A percentile compares a stretch with the other conserved stretches of the same genome.
phyloP scores from a whole-genome alignment of 2,329 filamentous ascomycete genomes.

The Parastagonospora nodorum region DNA sequence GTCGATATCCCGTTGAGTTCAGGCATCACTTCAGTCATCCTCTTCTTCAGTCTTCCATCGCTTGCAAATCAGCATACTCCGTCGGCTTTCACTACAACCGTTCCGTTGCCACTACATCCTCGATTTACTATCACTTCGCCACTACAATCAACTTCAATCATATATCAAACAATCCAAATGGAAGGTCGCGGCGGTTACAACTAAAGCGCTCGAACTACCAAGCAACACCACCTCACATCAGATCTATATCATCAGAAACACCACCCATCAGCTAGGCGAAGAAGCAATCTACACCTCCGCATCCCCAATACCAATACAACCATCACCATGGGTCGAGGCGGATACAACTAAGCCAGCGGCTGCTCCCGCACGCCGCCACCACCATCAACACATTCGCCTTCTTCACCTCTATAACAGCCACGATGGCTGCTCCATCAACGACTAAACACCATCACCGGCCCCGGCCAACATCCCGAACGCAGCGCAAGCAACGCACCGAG shows the following conservation, averaged over 20 bases:
- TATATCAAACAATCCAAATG: neutral
- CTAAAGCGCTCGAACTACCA: slow-evolving; percentile 25
- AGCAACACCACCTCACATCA: neutral
- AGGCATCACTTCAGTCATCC: slow-evolving; percentile 13
- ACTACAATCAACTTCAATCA: slow-evolving; percentile 7
- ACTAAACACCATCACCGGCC: slow-evolving; percentile 10
- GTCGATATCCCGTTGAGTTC: slow-evolving; percentile 3
- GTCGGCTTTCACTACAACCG: neutral
- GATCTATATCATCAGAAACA: neutral
- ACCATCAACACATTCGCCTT: slow-evolving; percentile 6
- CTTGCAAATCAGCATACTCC: slow-evolving; percentile 2
- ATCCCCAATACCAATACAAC: slow-evolving; percentile 7
- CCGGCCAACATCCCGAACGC: slow-evolving; percentile 20
- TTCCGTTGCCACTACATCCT: neutral
- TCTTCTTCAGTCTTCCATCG: slow-evolving; percentile 15
- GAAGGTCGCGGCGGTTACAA: slow-evolving; percentile 51
- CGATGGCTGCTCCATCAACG: slow-evolving; percentile 4
- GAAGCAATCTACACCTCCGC: slow-evolving; percentile 14
- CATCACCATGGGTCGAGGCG: slow-evolving; percentile 41
- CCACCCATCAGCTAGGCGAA: slow-evolving; percentile 12
- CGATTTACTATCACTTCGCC: slow-evolving; percentile 3
- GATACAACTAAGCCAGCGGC: slow-evolving; percentile 38
- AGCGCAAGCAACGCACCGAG: slow-evolving; percentile 33
- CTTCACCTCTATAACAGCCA: slow-evolving; percentile 3
- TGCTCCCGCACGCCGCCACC: slow-evolving; percentile 15